phyloP scores from a whole-genome alignment of 1,284 basidiomycete genomes.

The Inonotus hispidus region DNA sequence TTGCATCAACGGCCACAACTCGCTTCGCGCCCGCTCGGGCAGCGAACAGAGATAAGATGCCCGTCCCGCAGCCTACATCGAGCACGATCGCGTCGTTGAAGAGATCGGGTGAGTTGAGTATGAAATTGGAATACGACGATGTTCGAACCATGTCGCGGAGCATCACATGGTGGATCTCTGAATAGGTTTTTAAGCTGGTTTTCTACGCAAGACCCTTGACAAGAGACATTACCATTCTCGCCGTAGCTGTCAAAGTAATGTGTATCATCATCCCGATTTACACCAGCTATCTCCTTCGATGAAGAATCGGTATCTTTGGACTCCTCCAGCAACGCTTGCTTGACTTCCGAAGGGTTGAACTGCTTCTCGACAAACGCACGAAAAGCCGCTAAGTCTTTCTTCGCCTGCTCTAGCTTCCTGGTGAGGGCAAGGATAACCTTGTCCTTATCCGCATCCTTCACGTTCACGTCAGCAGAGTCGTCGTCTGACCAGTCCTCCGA shows the following conservation, averaged over 20 bases:
- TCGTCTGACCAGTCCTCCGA: conserved; percentile 74
- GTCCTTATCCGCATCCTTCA: conserved; percentile 26
- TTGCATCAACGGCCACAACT: conserved; percentile 93
- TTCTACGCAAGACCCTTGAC: neutral
- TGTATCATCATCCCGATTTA: conserved; percentile 74
- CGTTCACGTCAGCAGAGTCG: conserved; percentile 41
- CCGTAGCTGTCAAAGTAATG: conserved; percentile 95
- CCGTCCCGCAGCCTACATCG: conserved; percentile 94
- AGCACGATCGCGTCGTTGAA: conserved; percentile 87
- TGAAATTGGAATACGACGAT: conserved; percentile 88
- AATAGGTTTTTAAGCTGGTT: neutral
- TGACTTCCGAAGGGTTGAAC: conserved; percentile 33
- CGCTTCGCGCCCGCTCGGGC: conserved; percentile 88
- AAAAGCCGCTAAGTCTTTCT: conserved; percentile 54
- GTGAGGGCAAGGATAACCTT: conserved; percentile 42
- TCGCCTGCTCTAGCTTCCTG: conserved; percentile 45
- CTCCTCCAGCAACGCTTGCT: conserved; percentile 37
- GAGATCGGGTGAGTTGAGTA: conserved; percentile 77
- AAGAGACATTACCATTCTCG: conserved; percentile 62
- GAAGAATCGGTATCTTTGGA: conserved; percentile 31
- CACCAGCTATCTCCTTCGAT: conserved; percentile 23
- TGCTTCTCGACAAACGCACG: conserved; percentile 46
- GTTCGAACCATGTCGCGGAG: conserved; percentile 89
- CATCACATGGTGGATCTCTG: conserved; percentile 78
- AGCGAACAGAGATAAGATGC: conserved; percentile 90